phyloP scores from a whole-genome alignment of 257 asterid genomes.

The Leptodermis oblonga region DNA sequence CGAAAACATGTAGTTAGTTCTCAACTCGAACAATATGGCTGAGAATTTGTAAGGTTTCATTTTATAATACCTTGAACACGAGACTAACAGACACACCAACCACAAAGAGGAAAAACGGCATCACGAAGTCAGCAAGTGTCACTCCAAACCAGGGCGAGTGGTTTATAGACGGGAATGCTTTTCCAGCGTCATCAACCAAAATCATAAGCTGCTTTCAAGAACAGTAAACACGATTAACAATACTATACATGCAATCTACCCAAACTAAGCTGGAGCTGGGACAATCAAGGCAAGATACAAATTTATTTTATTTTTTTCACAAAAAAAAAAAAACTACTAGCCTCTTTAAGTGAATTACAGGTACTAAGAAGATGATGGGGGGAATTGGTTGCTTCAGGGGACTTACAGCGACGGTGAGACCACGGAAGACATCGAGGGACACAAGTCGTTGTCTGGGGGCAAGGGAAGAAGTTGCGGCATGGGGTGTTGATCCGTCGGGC shows the following conservation, averaged over 20 bases:
- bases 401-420: constrained; percentile 81
- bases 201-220: constrained; percentile 60
- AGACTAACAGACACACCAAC: constrained; percentile 81
- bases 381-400: not conserved
- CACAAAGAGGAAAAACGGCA: constrained; percentile 88
- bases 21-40: not conserved
- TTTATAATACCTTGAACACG: constrained; percentile 54
- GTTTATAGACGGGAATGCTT: constrained; percentile 76
- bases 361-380: not conserved
- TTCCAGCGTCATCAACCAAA: constrained; percentile 92
- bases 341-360: not conserved
- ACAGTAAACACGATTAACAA: not conserved
- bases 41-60: not conserved
- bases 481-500: constrained; percentile 27
- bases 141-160: constrained; percentile 96
- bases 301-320: not conserved
- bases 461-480: constrained; percentile 25
- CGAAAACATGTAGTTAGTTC: not conserved
- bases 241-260: not conserved
- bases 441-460: constrained; percentile 60
- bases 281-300: not conserved
- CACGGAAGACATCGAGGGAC: constrained; percentile 92
- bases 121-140: constrained; percentile 89
- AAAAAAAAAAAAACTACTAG: not conserved
- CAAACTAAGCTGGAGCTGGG: not conserved